These are phyloP conservation scores for Lotmaria passim DNA, from an alignment of 208 protist species.

Conservation along the genomic window DNA sequence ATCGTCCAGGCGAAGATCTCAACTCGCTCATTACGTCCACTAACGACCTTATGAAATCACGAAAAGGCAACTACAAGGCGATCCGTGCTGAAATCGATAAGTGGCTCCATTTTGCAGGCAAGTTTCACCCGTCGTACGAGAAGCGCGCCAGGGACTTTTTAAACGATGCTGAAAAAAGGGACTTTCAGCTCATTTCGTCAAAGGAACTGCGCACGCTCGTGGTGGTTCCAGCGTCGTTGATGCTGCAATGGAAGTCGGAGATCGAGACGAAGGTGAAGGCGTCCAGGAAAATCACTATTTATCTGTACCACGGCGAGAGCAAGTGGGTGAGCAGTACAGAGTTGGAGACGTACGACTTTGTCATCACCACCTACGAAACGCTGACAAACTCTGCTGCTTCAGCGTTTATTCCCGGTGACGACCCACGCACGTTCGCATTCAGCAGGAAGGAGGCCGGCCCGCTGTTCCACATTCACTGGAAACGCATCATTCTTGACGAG, in stretches of 20 bases:
- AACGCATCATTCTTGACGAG: slow-evolving; percentile 95
- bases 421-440: slow-evolving; percentile 63
- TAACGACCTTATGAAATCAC: slow-evolving; percentile 34
- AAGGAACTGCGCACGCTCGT: slow-evolving; percentile 91
- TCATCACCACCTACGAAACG: slow-evolving; percentile 94
- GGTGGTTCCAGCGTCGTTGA: slow-evolving; percentile 91
- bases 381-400: slow-evolving; percentile 67
- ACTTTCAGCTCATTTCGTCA: slow-evolving; percentile 79
- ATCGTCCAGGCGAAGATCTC: slow-evolving; percentile 72
- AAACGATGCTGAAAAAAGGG: slow-evolving; percentile 75
- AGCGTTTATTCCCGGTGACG: slow-evolving; percentile 71
- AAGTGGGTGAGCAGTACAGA: slow-evolving; percentile 74
- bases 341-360: slow-evolving; percentile 91
- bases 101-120: slow-evolving; percentile 83
- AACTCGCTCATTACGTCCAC: slow-evolving; percentile 47
- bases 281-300: slow-evolving; percentile 57
- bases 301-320: slow-evolving; percentile 84
- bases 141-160: slow-evolving; percentile 76
- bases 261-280: slow-evolving; percentile 80
- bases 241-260: slow-evolving; percentile 93
- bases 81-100: slow-evolving; percentile 75
- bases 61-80: slow-evolving; percentile 25
- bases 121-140: slow-evolving; percentile 84
- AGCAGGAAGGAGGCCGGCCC: slow-evolving; percentile 70
- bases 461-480: slow-evolving; percentile 91